Conservation (phyloP, 345 rosid genomes). For the Odontarrhena argentea region DNA sequence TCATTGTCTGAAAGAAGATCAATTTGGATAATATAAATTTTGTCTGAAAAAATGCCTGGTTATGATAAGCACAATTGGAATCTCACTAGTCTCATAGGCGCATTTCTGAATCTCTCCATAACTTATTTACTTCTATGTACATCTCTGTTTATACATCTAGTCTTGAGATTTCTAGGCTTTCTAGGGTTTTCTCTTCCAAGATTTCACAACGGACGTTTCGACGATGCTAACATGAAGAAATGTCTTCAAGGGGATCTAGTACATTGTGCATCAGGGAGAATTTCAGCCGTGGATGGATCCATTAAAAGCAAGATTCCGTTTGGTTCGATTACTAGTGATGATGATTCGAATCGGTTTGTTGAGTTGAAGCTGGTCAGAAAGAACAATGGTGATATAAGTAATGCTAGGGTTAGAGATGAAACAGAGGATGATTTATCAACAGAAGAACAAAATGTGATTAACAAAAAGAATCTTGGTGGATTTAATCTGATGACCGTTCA, state of each 20-base stretch:
- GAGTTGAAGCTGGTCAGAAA: slow-evolving; percentile 26
- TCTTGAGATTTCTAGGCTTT: slow-evolving; percentile 52
- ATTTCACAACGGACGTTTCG: slow-evolving; percentile 58
- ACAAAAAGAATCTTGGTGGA: slow-evolving; percentile 28
- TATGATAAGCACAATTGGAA: slow-evolving; percentile 54
- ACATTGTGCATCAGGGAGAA: slow-evolving; percentile 42
- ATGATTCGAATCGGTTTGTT: slow-evolving; percentile 26
- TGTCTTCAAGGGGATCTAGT: slow-evolving; percentile 44
- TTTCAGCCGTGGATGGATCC: slow-evolving; percentile 49
- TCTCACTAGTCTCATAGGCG: slow-evolving; percentile 50
- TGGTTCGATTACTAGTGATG: slow-evolving; percentile 43
- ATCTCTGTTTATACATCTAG: slow-evolving; percentile 50
- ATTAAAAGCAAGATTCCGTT: slow-evolving; percentile 54
- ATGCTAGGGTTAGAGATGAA: slow-evolving; percentile 39
- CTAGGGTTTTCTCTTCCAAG: slow-evolving; percentile 59
- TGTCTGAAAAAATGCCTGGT: slow-evolving; percentile 43
- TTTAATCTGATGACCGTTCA: slow-evolving; percentile 18
- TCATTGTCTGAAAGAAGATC: slow-evolving; percentile 9
- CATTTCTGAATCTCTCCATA: slow-evolving; percentile 60
- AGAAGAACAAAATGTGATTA: slow-evolving; percentile 31
- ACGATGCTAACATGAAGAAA: slow-evolving; percentile 31
- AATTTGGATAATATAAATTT: not conserved
- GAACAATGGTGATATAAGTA: slow-evolving; percentile 26
- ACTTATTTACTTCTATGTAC: slow-evolving; percentile 58
- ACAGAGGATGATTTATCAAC: slow-evolving; percentile 24